Base-by-base conservation (phyloP, 768 basidiomycete species). In the Auricularia sp. region DNA sequence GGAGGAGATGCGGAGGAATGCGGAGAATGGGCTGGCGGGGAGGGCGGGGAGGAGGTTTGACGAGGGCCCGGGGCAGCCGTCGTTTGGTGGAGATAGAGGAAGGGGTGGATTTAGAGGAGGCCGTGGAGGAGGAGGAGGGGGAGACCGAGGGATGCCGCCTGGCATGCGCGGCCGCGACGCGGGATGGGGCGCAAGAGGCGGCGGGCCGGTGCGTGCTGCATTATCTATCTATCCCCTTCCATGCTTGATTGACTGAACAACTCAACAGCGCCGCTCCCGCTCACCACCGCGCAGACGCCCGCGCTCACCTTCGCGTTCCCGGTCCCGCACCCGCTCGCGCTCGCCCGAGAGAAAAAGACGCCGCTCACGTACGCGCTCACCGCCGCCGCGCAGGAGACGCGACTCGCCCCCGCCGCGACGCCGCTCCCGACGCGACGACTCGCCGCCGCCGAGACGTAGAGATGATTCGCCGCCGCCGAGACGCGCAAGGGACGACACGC, bases 1-100 rank as follows among this genome's bases (percentile, higher is more conserved):
- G 74, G 85, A 85, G 70, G 94, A 96, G 73, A 86, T 96, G 83
- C 81, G 90, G n/a, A 81, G 80, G 65, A 64, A 72, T 44, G 70
- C 74, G 39, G 72, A 42, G 5, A 18, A 70, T 59, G 67, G 47
- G 1, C 44, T 45, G 11, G 44, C 11, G 11, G 18, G 18, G 18
- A 5, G 47, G 11, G 18, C 47, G 18, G 8, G 8, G 11, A 16
- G 47, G 6, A 10, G 47, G 21, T 51, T 51, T 18, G 47, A 51
- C 10, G 47, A 51, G 47, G 47, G 18, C 47, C 21, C 47, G 11
- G 10, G 44, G 44, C 44, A 18, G 47, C 47, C 18, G 47, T 6
- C 47, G 47, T 14, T 14, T 51, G 47, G 11, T 18, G 47, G 47
- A 16, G 16, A 16, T 10, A 6, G 47, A 51, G 47, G 10, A 18